A percentile compares a stretch with the other conserved stretches of the same genome.
phyloP scores from a whole-genome alignment of 2,329 filamentous ascomycete genomes.

The Albifimbria verrucaria region DNA sequence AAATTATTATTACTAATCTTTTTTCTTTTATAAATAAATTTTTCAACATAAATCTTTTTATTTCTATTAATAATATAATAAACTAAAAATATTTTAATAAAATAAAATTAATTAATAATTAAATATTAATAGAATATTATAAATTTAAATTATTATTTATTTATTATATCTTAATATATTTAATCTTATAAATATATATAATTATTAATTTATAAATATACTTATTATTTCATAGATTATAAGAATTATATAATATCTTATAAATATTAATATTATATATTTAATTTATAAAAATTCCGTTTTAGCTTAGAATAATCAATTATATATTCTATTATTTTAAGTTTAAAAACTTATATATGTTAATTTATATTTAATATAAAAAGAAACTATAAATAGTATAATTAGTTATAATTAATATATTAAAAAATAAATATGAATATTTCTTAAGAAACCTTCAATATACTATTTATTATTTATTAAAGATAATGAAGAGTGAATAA shows the following conservation, averaged over 20 bases:
- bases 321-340: not conserved
- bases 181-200: not conserved
- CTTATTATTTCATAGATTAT: not conserved
- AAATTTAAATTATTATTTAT: too few relatives aligned
- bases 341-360: not conserved
- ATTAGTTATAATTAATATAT: not conserved
- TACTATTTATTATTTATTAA: not conserved
- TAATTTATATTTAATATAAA: not conserved
- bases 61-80: too few relatives aligned
- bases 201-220: not conserved
- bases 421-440: not conserved
- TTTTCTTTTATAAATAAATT: not conserved
- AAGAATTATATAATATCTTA: not conserved
- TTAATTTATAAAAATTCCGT: not conserved
- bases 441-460: not conserved
- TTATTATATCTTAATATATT: not conserved
- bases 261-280: not conserved
- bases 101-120: not conserved
- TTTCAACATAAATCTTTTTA: not conserved
- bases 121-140: constrained; percentile 1
- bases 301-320: not conserved
- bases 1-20: not conserved
- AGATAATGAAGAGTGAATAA: not conserved
- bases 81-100: not conserved
- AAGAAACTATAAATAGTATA: not conserved